Conservation (phyloP, 495 filamentous ascomycete genomes). For the Annulohypoxylon moriforme region DNA sequence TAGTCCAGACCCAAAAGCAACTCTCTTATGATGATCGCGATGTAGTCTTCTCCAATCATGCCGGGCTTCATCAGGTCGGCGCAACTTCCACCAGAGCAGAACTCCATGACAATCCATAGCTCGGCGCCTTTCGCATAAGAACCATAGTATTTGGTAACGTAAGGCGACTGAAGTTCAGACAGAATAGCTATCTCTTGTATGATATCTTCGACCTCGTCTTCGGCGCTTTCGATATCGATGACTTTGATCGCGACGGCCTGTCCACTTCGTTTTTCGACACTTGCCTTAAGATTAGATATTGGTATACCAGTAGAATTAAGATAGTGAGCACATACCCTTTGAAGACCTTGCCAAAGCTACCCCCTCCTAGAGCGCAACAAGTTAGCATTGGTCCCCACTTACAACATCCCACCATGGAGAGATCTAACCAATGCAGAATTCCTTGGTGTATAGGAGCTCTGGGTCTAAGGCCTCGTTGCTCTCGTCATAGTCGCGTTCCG, state of each 20-base stretch:
- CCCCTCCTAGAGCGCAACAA: conserved; percentile 66
- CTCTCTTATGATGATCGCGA: conserved; percentile 92
- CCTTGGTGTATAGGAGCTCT: conserved; percentile 89
- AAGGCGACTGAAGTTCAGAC: conserved; percentile 90
- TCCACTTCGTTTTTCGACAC: conserved; percentile 85
- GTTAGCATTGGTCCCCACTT: conserved; percentile 25
- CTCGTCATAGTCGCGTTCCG: conserved; percentile 58
- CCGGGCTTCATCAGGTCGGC: conserved; percentile 92
- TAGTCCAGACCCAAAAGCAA: conserved; percentile 91
- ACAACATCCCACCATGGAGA: conserved; percentile 18
- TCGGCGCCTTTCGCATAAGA: conserved; percentile 95
- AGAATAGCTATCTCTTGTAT: conserved; percentile 98
- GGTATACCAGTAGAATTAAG: neutral
- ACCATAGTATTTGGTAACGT: conserved; percentile 96
- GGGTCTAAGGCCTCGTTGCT: conserved; percentile 72
- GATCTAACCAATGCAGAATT: conserved; percentile 86
- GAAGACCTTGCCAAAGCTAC: conserved; percentile 95
- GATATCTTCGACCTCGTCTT: conserved; percentile 98
- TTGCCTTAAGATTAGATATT: conserved; percentile 55
- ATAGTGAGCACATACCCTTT: conserved; percentile 74
- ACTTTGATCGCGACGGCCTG: conserved; percentile 93
- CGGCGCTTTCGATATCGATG: conserved; percentile 97
- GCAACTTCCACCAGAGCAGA: conserved; percentile 92
- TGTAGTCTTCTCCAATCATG: conserved; percentile 91
- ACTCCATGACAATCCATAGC: conserved; percentile 98